phyloP scores from a whole-genome alignment of 2,329 filamentous ascomycete genomes.

The Aspergillus phoenicis region DNA sequence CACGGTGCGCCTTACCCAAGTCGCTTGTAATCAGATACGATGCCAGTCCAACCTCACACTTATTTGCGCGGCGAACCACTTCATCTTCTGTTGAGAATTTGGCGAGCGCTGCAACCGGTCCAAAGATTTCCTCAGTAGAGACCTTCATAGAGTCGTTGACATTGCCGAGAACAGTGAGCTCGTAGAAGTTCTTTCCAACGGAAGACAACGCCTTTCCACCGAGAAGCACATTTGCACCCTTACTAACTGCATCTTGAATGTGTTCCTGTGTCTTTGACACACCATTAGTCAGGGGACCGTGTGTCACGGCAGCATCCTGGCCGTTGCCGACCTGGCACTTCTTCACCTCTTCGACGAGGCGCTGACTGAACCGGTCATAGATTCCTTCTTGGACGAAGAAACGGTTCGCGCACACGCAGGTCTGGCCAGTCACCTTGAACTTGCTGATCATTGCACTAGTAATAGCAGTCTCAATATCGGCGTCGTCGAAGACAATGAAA shows the following conservation, averaged over 20 bases:
- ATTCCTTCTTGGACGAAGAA: constrained; percentile 52
- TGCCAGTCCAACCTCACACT: constrained; percentile 77
- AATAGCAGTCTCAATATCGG: constrained; percentile 76
- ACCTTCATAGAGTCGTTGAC: constrained; percentile 81
- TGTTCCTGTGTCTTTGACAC: constrained; percentile 74
- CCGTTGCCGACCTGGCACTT: constrained; percentile 44
- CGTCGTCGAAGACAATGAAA: constrained; percentile 91
- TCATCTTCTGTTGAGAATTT: constrained; percentile 82
- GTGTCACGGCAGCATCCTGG: constrained; percentile 41
- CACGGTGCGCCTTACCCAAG: constrained; percentile 55
- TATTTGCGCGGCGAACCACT: constrained; percentile 78
- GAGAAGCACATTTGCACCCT: constrained; percentile 71
- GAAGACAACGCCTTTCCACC: constrained; percentile 72
- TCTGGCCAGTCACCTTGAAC: constrained; percentile 90
- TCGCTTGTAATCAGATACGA: constrained; percentile 81
- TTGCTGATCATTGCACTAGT: constrained; percentile 78
- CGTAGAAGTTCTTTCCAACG: constrained; percentile 79
- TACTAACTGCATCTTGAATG: constrained; percentile 72
- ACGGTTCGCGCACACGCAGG: constrained; percentile 75
- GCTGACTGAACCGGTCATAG: constrained; percentile 52
- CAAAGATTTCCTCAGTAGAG: constrained; percentile 85
- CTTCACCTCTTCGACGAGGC: constrained; percentile 55
- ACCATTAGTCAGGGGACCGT: constrained; percentile 65
- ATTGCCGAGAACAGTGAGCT: constrained; percentile 81
- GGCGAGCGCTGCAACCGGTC: constrained; percentile 84